Base-by-base conservation (phyloP, 2,329 filamentous ascomycete species). In the Hysterium pulicare region DNA sequence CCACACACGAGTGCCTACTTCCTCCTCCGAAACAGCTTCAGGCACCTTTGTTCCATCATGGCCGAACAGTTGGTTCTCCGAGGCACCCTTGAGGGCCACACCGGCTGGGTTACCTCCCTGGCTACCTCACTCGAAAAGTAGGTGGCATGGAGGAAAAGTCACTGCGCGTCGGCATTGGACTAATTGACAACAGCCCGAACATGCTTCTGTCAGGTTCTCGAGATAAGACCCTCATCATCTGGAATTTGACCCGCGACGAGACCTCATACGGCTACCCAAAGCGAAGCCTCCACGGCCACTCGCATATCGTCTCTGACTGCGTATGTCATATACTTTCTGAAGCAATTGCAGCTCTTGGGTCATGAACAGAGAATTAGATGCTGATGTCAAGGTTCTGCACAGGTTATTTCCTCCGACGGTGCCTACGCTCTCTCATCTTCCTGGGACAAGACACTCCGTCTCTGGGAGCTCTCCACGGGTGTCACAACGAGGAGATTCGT, bases 211-310 rank as follows among this genome's bases (percentile, higher is more conserved):
- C 93, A 62, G 91, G 81, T 69, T 89, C 83, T 72, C 90, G 93
- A 78, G 93, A 98, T 83, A 96, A 97, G 87, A 88, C 87, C 62
- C 81, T 98, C 73, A 98, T 98, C 80, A 95, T 98, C 84, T 98
- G 93, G 93, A 95, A 96, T 83, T 83, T 98, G 69, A 97, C 93
- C 75, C 91, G 93, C 77, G 90, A 97, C 76, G 93, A 97, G 79
- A 84, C 84, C 72, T 86, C 88, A 71, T 98, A 97, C 82, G 93
- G 93, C 67, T 95, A 95, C 83, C 93, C 93, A 71, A 97, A 98
- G 85, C 86, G 93, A 78, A 94, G 89, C 71, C 90, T 98, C 63
- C 86, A 94, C 79, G 93, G 93, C 70, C 93, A 98, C 83, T 96
- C 90, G 57, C 93, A 98, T 86, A 98, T 98, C 74, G 90, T 98